Conservation (phyloP, 768 basidiomycete species). For the Trametes gibbosa region DNA sequence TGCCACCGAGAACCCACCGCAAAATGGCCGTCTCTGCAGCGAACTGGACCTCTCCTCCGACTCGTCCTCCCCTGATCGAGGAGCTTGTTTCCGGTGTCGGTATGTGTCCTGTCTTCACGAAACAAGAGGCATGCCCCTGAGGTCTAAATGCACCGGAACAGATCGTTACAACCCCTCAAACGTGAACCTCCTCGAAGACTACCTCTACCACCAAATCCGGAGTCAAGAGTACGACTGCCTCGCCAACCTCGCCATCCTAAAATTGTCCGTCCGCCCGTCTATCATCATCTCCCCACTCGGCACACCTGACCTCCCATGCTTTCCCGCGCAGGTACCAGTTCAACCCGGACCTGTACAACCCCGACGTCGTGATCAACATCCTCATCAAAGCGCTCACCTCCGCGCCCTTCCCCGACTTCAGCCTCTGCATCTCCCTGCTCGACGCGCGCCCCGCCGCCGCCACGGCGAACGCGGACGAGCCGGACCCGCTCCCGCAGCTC, state of each 20-base stretch:
- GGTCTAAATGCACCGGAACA: conserved; percentile 29
- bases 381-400: conserved; percentile 89
- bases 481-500: conserved; percentile 73
- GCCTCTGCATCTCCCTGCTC: conserved; percentile 89
- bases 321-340: conserved; percentile 77
- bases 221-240: conserved; percentile 92
- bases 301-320: neutral
- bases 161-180: conserved; percentile 98
- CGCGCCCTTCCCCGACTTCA: conserved; percentile 88
- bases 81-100: conserved; percentile 89
- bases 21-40: conserved; percentile 49
- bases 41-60: conserved; percentile 71
- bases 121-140: neutral
- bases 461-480: conserved; percentile 63
- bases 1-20: neutral
- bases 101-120: conserved; percentile 35
- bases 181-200: conserved; percentile 90
- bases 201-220: conserved; percentile 91
- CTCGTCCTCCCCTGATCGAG: conserved; percentile 84
- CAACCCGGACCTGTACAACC: conserved; percentile 89
- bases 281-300: neutral
- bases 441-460: conserved; percentile 61
- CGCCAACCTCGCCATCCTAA: conserved; percentile 92
- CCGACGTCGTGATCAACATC: conserved; percentile 91
- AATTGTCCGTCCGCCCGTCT: conserved; percentile 56